Evolutionary conservation across 169 alveolate genomes (phyloP).

Genomic region (Eimeria mitis): DNA sequence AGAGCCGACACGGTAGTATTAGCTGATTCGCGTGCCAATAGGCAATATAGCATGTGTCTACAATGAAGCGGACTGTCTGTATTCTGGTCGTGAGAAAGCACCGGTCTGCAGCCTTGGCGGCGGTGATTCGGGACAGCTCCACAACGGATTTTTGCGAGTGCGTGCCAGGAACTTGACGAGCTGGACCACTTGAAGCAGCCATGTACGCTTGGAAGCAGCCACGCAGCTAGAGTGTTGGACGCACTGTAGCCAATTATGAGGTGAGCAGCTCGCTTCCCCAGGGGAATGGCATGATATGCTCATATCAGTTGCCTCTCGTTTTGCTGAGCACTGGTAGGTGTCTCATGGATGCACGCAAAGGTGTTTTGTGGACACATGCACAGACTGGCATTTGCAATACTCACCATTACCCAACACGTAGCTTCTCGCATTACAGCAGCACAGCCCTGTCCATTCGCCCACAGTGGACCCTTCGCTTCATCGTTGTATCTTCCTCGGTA

Average conservation of each 20-base stretch:
- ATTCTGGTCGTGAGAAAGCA: not conserved
- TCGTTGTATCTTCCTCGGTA: not conserved
- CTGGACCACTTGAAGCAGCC: not conserved
- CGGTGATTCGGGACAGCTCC: not conserved
- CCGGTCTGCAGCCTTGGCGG: not conserved
- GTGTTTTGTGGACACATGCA: too few species aligned
- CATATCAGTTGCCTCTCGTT: not conserved
- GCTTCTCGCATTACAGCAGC: not conserved
- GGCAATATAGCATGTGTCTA: not conserved
- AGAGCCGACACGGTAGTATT: not conserved
- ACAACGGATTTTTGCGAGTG: not conserved
- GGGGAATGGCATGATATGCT: not conserved
- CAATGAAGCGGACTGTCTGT: not conserved
- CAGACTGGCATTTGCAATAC: too few species aligned
- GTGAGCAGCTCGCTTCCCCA: not conserved
- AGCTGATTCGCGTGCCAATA: not conserved
- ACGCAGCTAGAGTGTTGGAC: not conserved
- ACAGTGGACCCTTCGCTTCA: not conserved
- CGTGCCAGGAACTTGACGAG: not conserved
- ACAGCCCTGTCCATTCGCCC: not conserved
- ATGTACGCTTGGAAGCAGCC: not conserved
- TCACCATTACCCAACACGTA: too few species aligned
- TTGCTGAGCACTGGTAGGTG: not conserved
- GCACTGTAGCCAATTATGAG: not conserved
- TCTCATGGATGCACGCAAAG: not conserved